phyloP scores from a whole-genome alignment of 2,329 filamentous ascomycete species.

The Xylariaceae sp. region DNA sequence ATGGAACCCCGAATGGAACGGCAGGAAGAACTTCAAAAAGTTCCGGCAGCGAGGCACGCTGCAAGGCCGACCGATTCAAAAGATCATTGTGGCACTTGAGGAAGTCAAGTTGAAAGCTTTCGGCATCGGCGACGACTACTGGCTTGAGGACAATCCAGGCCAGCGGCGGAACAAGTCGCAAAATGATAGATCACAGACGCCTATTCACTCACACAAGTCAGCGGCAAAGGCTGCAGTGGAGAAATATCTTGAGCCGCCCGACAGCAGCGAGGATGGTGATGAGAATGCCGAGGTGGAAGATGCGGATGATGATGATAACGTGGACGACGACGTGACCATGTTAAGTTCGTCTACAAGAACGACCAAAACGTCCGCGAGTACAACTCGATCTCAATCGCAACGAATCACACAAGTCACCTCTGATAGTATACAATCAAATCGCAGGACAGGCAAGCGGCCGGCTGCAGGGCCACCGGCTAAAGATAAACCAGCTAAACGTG shows the following conservation, averaged over 20 bases:
- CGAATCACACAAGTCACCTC: conserved; percentile 19
- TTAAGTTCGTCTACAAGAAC: conserved; percentile 25
- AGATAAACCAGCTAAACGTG: conserved; percentile 35
- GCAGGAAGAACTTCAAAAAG: conserved; percentile 90
- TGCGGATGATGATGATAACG: conserved; percentile 19
- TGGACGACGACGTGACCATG: conserved; percentile 15
- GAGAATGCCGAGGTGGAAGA: conserved; percentile 16
- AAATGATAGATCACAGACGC: conserved; percentile 23
- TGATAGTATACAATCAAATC: conserved; percentile 23
- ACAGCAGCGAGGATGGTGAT: conserved; percentile 26
- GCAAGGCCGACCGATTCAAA: conserved; percentile 36
- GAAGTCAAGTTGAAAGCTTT: conserved; percentile 66
- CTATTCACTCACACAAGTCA: conserved; percentile 20
- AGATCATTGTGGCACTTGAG: conserved; percentile 64
- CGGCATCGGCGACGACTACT: conserved; percentile 71
- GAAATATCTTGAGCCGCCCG: conserved; percentile 16
- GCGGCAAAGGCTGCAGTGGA: not conserved
- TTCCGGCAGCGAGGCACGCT: conserved; percentile 59
- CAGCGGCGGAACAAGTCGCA: conserved; percentile 29
- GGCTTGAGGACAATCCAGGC: conserved; percentile 49
- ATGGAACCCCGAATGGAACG: conserved; percentile 90
- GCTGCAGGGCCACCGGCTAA: conserved; percentile 31
- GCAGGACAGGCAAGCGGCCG: conserved; percentile 28
- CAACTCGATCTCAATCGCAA: conserved; percentile 18
- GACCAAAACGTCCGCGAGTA: conserved; percentile 31